A percentile compares a stretch with the other conserved stretches of the same genome.
These are phyloP conservation scores for Neurospora intermedia DNA, from an alignment of 495 filamentous ascomycete species.

Conservation along the genomic window DNA sequence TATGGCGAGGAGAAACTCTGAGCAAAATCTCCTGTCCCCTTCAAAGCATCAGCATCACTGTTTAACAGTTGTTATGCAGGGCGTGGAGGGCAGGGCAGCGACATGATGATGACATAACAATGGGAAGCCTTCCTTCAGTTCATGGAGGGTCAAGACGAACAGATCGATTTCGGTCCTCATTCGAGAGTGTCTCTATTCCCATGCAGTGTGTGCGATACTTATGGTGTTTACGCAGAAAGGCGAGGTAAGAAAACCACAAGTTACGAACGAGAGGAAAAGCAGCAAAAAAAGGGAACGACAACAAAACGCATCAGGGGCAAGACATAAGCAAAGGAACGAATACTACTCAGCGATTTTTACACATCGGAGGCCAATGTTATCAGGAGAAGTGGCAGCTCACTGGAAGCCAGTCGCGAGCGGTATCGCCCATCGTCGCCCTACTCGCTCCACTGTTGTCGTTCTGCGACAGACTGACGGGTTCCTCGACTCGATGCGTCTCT, in stretches of 20 bases:
- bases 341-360: background rate
- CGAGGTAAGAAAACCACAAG: background rate
- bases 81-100: background rate
- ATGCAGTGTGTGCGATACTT: background rate
- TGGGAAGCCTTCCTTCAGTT: background rate
- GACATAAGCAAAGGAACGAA: background rate
- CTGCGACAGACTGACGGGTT: background rate
- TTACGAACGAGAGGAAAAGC: no score
- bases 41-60: background rate
- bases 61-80: background rate
- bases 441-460: background rate
- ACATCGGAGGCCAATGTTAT: background rate
- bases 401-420: background rate
- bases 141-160: background rate
- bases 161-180: background rate
- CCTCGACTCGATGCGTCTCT: background rate
- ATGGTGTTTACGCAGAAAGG: background rate
- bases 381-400: no score
- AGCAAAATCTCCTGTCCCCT: background rate
- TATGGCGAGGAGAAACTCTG: background rate
- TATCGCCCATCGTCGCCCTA: background rate
- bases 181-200: background rate
- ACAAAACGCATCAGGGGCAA: background rate
- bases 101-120: background rate
- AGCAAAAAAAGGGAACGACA: background rate